Base-by-base conservation (phyloP, 2,329 filamentous ascomycete genomes). In the Ophiostoma tasmaniense region DNA sequence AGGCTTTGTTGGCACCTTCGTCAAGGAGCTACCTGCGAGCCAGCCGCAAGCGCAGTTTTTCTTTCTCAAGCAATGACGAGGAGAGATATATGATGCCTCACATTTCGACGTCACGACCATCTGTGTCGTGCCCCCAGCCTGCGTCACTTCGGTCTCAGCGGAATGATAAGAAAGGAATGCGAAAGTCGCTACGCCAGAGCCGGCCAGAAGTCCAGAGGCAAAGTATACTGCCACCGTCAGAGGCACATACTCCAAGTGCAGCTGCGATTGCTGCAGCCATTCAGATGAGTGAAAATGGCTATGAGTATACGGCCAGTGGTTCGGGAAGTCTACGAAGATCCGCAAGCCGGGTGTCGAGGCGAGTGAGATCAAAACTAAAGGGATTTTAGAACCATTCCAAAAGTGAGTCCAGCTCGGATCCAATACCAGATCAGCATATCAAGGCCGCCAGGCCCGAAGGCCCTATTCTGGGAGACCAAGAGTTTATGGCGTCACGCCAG, bases 381-480 rank as follows among this genome's bases (percentile, higher is more conserved):
- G 69, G 52, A 3, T 67, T 73, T 10, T 73, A 69, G 71, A 62
- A 64, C 52, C 68, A 71, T 33, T 42, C 67, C 13, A 73, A 70
- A 55, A 72, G 62, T 37, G 72, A 71, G 14, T 66, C 59, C 13
- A 45, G 37, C 35, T n/a, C 45, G 1, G 61, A 66, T 2, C 67
- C 66, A 28, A 8, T 71, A 7, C 73, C 70, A 82, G 78, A 80
- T 30, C 85, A 87, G 71, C 85, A 88, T 69, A 79, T 87, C 20
- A 77, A 82, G 52, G 80, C 85, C 2, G 76, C 79, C 73, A 77
- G 74, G 72, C 75, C 75, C 30, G 76, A 62, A 2, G 59, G 6
- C 1, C 62, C 67, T 3, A 76, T 67, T 2, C 30, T 22, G 5
- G 66, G 39, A 2, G 67, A 61, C 1, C 65, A 66, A 14, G 62